Percentiles rank a stretch among this genome's conserved stretches.
phyloP scores from a whole-genome alignment of 140 eudicot genomes.

The Oenanthe javanica region DNA sequence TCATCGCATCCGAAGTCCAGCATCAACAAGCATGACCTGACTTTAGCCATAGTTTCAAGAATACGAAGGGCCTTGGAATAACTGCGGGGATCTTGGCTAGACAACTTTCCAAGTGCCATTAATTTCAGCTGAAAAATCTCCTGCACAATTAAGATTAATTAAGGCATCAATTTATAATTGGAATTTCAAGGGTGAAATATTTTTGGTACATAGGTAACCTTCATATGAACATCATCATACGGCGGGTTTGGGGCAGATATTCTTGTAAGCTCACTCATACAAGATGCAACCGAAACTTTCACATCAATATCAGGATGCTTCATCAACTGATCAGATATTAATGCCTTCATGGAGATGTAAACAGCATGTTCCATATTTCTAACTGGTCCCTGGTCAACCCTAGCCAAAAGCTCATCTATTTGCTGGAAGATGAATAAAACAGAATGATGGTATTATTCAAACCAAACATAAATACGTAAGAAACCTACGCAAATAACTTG shows the following conservation, averaged over 20 bases:
- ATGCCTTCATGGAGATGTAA: slow-evolving; percentile 49
- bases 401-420: slow-evolving; percentile 40
- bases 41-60: slow-evolving; percentile 37
- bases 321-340: slow-evolving; percentile 39
- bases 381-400: slow-evolving; percentile 56
- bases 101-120: slow-evolving; percentile 43
- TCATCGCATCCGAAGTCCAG: slow-evolving; percentile 62
- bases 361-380: slow-evolving; percentile 40
- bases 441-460: neutral
- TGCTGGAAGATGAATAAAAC: slow-evolving; percentile 29
- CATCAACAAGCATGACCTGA: slow-evolving; percentile 50
- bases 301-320: slow-evolving; percentile 45
- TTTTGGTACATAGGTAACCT: slow-evolving; percentile 28
- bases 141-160: slow-evolving; percentile 17
- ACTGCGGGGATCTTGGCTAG: slow-evolving; percentile 27
- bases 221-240: slow-evolving; percentile 55
- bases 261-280: slow-evolving; percentile 66
- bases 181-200: neutral
- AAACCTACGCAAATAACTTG: too few relatives aligned
- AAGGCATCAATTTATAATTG: neutral
- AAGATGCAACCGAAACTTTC: slow-evolving; percentile 62
- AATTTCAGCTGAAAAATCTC: slow-evolving; percentile 48
- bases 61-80: slow-evolving; percentile 50
- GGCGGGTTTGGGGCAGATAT: slow-evolving; percentile 66
- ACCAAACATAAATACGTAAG: too few relatives aligned